Conservation (phyloP, 805 yeast genomes). For the Lachancea lanzarotensis region DNA sequence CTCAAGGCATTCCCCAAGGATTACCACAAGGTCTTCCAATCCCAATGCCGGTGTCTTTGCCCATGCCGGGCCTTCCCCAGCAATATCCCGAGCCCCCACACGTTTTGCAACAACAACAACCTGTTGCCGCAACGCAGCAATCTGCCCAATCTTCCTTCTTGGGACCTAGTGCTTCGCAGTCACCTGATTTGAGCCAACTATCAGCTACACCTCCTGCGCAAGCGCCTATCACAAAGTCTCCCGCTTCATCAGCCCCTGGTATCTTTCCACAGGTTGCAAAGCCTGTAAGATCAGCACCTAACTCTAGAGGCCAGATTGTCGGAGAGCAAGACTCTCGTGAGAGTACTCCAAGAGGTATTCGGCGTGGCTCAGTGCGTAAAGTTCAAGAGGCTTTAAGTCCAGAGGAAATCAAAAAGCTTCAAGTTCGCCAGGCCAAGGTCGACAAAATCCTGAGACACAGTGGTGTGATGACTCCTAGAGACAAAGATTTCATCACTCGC, state of each 20-base stretch:
- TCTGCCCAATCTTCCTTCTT: neutral
- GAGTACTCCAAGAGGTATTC: conserved; percentile 12
- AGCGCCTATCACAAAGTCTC: neutral
- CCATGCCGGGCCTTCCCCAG: conserved; percentile 3
- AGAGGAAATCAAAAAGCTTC: conserved; percentile 63
- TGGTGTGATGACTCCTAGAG: conserved; percentile 95
- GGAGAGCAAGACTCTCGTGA: conserved; percentile 9
- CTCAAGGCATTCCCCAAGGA: conserved; percentile 14
- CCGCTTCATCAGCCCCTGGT: conserved; percentile 28
- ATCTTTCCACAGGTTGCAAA: neutral
- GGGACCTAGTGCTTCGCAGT: neutral
- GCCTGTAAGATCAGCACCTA: conserved; percentile 3
- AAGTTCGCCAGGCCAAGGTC: conserved; percentile 67
- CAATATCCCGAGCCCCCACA: conserved; percentile 6
- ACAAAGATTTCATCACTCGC: conserved; percentile 90
- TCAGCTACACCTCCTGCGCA: neutral
- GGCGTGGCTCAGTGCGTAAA: conserved; percentile 24
- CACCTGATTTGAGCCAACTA: neutral
- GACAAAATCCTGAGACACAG: conserved; percentile 71
- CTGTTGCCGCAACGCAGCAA: neutral
- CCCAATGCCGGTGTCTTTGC: conserved; percentile 11
- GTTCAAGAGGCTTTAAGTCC: conserved; percentile 45
- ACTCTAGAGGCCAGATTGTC: conserved; percentile 6
- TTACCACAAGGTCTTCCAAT: conserved; percentile 13
- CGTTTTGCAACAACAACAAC: conserved; percentile 15